These are phyloP conservation scores for Fragosphaeria purpurea DNA, from an alignment of 2,329 filamentous ascomycete genomes.

Conservation along the genomic window DNA sequence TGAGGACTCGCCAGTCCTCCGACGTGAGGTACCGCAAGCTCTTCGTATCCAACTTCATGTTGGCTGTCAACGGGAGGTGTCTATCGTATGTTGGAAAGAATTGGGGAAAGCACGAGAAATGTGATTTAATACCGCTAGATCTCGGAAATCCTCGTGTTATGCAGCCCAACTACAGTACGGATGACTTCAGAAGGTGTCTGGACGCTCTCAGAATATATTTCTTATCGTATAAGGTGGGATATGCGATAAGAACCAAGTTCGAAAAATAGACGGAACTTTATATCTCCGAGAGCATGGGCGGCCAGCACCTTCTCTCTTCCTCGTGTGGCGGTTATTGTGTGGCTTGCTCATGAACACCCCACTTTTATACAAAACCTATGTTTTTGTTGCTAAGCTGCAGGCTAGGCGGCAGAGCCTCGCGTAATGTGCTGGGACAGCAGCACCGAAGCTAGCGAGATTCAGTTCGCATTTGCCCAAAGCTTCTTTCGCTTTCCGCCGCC, in stretches of 20 bases:
- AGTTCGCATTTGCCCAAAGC: constrained; percentile 5
- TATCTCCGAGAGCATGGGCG: no score
- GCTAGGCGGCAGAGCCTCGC: constrained; percentile 28
- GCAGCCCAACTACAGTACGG: no score
- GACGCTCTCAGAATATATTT: no score
- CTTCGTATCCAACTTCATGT: constrained; percentile 92
- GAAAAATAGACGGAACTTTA: no score
- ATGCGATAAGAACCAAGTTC: no score
- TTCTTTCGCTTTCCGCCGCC: constrained; percentile 7
- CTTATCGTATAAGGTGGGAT: no score
- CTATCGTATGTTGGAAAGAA: no score
- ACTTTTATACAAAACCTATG: constrained; percentile 1
- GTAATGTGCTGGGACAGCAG: constrained; percentile 17
- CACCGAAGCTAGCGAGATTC: constrained; percentile 12
- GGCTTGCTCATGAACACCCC: not conserved
- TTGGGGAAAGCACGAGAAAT: no score
- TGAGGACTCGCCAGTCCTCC: constrained; percentile 93
- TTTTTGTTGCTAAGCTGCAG: constrained; percentile 2
- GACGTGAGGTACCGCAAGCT: constrained; percentile 82
- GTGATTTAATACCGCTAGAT: no score
- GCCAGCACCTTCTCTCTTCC: no score
- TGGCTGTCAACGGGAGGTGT: constrained; percentile 12
- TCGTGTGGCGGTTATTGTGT: not conserved
- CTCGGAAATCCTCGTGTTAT: no score
- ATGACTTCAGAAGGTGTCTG: no score